Evolutionary conservation across 495 filamentous ascomycete genomes (phyloP), one percentile per base, ranked within the genome.

Genomic region (Hypoxylon lenormandii): DNA sequence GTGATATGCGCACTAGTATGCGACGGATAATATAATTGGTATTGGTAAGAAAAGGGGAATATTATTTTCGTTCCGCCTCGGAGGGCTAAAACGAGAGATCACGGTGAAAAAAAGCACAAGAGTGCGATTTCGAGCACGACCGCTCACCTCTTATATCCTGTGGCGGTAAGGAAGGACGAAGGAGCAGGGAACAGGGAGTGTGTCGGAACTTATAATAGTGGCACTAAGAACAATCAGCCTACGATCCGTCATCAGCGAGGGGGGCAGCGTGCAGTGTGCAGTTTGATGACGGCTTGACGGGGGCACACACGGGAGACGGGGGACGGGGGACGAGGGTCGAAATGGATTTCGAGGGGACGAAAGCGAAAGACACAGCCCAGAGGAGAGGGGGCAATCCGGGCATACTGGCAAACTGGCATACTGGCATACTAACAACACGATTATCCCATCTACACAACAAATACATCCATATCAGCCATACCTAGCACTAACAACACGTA

Each of bases 201-300:
- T 53, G 58, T 37, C 62, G 46, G 62, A 65, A 61, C 68, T 71
- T 71, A 71, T 71, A 66, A 66, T 36, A 66, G 56, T 58, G 61
- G 61, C 61, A 61, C 61, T 66, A 66, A 36, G 13, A 51, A 40
- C 46, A 70, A 26, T 58, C 58, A 66, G 48, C 42, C 68, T 36
- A 63, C 58, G 68, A 71, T 71, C 40, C 68, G 40, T 71, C 68
- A 58, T 71, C 67, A 70, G 67, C 67, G 61, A 64, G 56, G 55
- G 23, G 28, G 42, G 59, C 42, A 66, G 51, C 60, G 47, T 40
- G 42, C 40, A 60, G 55, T 45, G 47, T 40, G 42, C 40, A 60
- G 55, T 45, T 26, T 15, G 30, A 59, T 38, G 45, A 55, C 51
- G 47, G 47, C 47, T 42, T 42, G 38, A 42, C 15, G 38, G 38